Base-by-base conservation (phyloP, 169 alveolate species). In the Babesia microti region DNA sequence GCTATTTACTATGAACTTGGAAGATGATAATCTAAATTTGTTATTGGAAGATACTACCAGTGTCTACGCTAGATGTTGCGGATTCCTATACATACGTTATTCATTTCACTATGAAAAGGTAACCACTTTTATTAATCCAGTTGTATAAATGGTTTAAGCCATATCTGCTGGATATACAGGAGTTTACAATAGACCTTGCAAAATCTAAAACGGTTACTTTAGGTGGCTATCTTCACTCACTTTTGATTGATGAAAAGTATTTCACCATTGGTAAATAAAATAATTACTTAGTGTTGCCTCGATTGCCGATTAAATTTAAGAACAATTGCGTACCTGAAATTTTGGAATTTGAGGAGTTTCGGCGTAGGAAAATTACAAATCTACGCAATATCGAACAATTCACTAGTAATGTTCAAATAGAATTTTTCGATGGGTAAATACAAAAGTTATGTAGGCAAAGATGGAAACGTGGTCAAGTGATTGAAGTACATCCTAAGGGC, bases 131-230 rank as follows among this genome's bases (percentile, higher is more conserved):
- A 17, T 35, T 24, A 28, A 14, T 18, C 22, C 19, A 75, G 85
- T 65, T 75, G 17, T 75, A 81, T 81, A 61, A 30, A 42, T 75
- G 85, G 85, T 75, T 61, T 29, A 81, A 75, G 33, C 81, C 85
- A 6, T 75, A 75, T 33, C 24, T 75, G 40, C 34, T 75, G 61
- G 85, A 75, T 37, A 81, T 68, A 27, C 81, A 75, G 19, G 19
- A 40, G 40, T 68, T 75, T 48, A 49, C 46, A 14, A 48, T 65
- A 9, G 57, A 75, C 6, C 65, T 66, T 3, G 71, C 68, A 28
- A 58, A 56, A 26, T 37, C 59, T 21, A 67, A 57, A 27, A 43
- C 45, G 35, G 36, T 56, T 21, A 75, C 85, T 14, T 59, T 75
- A 26, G 85, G 85, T 9, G 79, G 69, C 36, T 75, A 54, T 28